Evolutionary conservation across 345 rosid species (phyloP).

Genomic region (Balakata baccata): DNA sequence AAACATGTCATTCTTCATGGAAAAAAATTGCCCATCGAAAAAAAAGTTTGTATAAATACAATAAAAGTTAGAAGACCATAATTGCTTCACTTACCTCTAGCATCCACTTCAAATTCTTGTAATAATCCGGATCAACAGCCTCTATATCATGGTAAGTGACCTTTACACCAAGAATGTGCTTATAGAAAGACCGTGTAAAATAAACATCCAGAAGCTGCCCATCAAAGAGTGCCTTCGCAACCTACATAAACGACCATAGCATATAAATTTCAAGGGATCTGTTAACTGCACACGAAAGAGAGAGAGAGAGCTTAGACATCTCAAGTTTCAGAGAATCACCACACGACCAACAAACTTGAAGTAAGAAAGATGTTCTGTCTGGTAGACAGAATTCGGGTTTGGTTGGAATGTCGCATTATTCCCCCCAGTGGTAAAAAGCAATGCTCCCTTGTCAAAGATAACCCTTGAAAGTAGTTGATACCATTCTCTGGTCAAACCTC

Average conservation of each 20-base stretch:
- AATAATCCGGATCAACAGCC: constrained; percentile 99
- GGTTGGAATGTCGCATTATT: constrained; percentile 96
- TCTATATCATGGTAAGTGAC: constrained; percentile 99
- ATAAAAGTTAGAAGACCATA: background rate
- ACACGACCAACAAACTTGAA: constrained; percentile 94
- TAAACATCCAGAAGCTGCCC: constrained; percentile 97
- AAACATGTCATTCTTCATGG: constrained; percentile 1
- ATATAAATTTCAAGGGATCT: constrained; percentile 10
- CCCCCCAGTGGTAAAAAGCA: constrained; percentile 93
- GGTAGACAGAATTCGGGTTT: constrained; percentile 91
- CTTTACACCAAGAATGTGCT: constrained; percentile 91
- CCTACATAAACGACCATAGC: constrained; percentile 47
- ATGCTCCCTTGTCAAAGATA: constrained; percentile 88
- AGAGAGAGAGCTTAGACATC: constrained; percentile 10
- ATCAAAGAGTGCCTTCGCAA: constrained; percentile 91
- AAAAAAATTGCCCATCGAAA: background rate
- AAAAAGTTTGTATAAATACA: background rate
- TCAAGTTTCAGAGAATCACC: constrained; percentile 46
- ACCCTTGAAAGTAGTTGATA: constrained; percentile 94
- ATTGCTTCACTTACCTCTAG: constrained; percentile 62
- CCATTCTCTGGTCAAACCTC: constrained; percentile 97
- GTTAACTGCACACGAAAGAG: background rate
- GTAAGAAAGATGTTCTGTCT: constrained; percentile 95
- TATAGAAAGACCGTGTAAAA: constrained; percentile 92
- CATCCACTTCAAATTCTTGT: constrained; percentile 96